Evolutionary conservation across 208 protist genomes (phyloP).

Genomic region (Acanthamoeba royreba): DNA sequence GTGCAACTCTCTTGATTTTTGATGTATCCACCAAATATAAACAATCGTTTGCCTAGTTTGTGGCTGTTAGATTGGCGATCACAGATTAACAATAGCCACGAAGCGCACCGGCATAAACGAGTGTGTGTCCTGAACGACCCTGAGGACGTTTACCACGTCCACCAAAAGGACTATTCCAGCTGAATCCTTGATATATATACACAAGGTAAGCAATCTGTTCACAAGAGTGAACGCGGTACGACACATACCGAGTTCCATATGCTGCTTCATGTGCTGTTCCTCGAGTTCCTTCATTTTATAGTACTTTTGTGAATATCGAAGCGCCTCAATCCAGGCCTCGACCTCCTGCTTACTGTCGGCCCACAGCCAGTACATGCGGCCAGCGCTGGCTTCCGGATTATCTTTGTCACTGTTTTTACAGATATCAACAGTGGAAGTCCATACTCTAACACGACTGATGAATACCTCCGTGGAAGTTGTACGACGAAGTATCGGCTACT

Average conservation of each 20-base stretch:
- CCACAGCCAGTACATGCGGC: conserved; percentile 35
- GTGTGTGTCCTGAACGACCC: conserved; percentile 16
- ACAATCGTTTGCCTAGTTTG: not conserved
- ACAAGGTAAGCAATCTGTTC: no score
- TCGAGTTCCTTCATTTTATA: not conserved
- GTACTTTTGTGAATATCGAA: conserved; percentile 17
- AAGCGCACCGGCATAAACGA: not conserved
- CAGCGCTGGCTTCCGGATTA: not conserved
- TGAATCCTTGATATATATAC: conserved; percentile 32
- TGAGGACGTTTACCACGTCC: not conserved
- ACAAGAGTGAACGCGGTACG: no score
- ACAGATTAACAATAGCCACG: no score
- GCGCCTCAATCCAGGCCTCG: conserved; percentile 27
- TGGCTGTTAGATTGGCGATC: no score
- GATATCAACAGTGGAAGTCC: no score
- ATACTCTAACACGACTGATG: not conserved
- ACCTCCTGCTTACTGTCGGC: conserved; percentile 42
- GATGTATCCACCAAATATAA: not conserved
- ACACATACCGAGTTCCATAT: conserved; percentile 26
- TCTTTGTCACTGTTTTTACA: no score
- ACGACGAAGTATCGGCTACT: conserved; percentile 41
- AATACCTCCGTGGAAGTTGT: not conserved
- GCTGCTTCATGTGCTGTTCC: conserved; percentile 29
- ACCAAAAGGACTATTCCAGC: not conserved
- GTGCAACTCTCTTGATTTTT: not conserved